Evolutionary conservation across 305 asterid genomes (phyloP), one percentile per base, ranked within the genome.

Genomic region (Nicotiana rustica): DNA sequence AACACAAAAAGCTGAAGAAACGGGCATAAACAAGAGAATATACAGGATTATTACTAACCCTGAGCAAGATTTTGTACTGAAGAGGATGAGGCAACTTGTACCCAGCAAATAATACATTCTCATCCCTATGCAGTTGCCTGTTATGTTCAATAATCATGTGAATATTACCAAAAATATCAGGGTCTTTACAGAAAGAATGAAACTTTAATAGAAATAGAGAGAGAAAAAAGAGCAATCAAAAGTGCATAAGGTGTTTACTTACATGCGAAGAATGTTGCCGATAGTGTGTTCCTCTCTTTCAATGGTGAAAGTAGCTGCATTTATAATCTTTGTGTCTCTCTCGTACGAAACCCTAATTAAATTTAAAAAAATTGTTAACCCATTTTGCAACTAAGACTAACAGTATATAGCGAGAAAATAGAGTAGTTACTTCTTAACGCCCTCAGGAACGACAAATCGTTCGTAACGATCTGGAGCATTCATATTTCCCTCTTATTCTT

Each of bases 401-500:
- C 41, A 36, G 6, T 36, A 36, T 36, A 36, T 5, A 38, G 44
- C 6, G 44, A 38, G 47, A 38, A 38, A 38, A 38, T 56, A 67
- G 84, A n/a, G 15, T 21, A 66, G 31, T 69, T 38, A 95, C 97
- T 95, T 93, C 77, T 94, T 90, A 61, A 92, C 94, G 57, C 99
- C 99, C 86, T 95, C 98, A 5, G 98, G 99, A 19, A 94, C 95
- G 65, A 92, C 99, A 77, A 95, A 95, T 70, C 98, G 92, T 90
- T 95, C 97, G 85, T 95, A 95, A 83, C 98, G 96, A 67, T 95
- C 98, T 8, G 98, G 98, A 82, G 99, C 99, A 81, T 95, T 95
- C 99, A 93, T 95, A 70, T 85, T 83, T n/a, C 19, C 69, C 67
- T 35, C 14, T 12, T 70, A 6, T 77, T 77, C 25, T 59, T 25